Evolutionary conservation across 2,329 filamentous ascomycete species (phyloP), one percentile per base, ranked within the genome.

Genomic region (Cladosporium sp.): DNA sequence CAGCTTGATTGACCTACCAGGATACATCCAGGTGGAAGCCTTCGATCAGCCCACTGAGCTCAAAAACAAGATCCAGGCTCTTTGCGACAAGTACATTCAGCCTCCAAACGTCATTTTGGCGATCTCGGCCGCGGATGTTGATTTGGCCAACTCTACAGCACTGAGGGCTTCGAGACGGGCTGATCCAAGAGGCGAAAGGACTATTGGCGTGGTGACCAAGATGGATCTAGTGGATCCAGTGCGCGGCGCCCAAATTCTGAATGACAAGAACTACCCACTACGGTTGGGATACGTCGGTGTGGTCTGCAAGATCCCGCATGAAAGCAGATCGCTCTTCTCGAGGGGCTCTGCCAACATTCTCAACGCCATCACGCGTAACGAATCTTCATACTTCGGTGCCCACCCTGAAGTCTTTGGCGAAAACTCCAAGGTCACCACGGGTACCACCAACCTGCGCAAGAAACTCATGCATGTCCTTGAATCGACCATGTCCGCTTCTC

Each of bases 21-120:
- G 95, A 5, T 99, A 99, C 76, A 99, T 99, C 64, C 96, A 99
- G 76, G 93, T 99, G 35, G 90, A 92, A 14, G 93, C 93, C 16
- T 88, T 92, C 62, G 92, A 97, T 72, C 95, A 99, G 74, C 95
- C 95, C 0, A 81, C 90, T 3, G 90, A 97, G 78, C 82, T 99
- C 63, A 98, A 98, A 80, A 91, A 96, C 74, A 97, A 96, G 81
- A 99, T 99, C 69, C 87, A 91, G 2, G 93, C 97, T 73, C 87
- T 99, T 14, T 99, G 95, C 77, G 95, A 99, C 79, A 98, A 97
- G 80, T 99, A 99, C 75, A 99, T 99, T 61, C 92, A 96, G 75
- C 82, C 93, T 6, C 95, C 96, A 0, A 99, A 99, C 75, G 90
- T 99, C 71, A 97, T 99, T 68, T 84, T 99, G 8, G 95, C 95